Evolutionary conservation across 225 moss, liverwort and hornwort genomes (phyloP).

Genomic region (Sphagnum contortum): DNA sequence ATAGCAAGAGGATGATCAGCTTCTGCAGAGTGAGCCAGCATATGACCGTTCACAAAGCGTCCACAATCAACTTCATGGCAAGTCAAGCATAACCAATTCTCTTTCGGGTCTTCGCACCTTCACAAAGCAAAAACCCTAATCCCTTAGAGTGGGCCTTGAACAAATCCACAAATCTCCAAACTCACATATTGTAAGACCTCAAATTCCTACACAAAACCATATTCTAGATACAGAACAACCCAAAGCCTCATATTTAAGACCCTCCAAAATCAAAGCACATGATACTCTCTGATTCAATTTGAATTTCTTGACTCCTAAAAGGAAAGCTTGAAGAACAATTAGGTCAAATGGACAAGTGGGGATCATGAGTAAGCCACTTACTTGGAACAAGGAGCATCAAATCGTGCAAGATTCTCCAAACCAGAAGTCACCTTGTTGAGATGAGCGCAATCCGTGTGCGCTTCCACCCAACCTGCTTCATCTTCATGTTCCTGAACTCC

Average conservation of each 20-base stretch:
- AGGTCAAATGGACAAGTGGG: too few relatives aligned
- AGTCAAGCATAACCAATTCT: constrained; percentile 54
- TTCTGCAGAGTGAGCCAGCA: constrained; percentile 48
- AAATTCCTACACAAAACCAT: too few relatives aligned
- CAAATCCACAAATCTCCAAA: too few relatives aligned
- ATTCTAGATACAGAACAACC: too few relatives aligned
- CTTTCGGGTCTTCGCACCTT: constrained; percentile 43
- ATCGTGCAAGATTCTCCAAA: constrained; percentile 24
- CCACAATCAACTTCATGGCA: constrained; percentile 48
- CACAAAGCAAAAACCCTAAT: constrained; percentile 2
- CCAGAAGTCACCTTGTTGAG: constrained; percentile 29
- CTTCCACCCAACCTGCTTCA: constrained; percentile 48
- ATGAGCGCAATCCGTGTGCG: constrained; percentile 40
- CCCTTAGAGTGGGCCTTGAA: too few relatives aligned
- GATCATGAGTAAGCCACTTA: constrained; percentile 8
- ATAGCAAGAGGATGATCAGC: constrained; percentile 42
- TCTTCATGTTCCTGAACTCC: constrained; percentile 15
- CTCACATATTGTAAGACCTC: too few relatives aligned
- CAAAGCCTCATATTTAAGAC: too few relatives aligned
- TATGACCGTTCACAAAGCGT: constrained; percentile 54
- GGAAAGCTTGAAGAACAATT: too few relatives aligned
- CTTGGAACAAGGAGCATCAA: constrained; percentile 41
- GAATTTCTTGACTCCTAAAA: too few relatives aligned
- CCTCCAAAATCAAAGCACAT: too few relatives aligned
- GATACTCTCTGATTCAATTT: too few relatives aligned